Evolutionary conservation across 495 filamentous ascomycete species (phyloP).

Genomic region (Pyrenula aspistea): DNA sequence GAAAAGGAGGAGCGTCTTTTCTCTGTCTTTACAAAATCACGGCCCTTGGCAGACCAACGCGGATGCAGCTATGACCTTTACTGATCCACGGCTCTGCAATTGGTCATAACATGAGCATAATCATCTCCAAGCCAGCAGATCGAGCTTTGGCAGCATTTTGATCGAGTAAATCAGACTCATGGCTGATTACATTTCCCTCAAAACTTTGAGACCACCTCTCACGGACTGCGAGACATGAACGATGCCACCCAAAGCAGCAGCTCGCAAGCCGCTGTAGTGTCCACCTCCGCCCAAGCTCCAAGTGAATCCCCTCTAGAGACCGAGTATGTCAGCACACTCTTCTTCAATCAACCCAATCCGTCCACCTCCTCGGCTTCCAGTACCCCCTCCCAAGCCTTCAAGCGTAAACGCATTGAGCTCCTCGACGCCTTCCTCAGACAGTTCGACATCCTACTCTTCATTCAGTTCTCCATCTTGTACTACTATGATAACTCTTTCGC

Average conservation of each 20-base stretch:
- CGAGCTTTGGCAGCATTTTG: too few relatives aligned
- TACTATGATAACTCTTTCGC: conserved; percentile 84
- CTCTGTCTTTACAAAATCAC: too few relatives aligned
- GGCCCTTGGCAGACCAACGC: too few relatives aligned
- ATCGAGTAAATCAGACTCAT: background rate
- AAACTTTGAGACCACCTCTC: background rate
- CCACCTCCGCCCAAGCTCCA: background rate
- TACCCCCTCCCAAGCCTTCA: conserved; percentile 14
- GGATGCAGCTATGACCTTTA: too few relatives aligned
- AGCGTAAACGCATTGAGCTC: conserved; percentile 41
- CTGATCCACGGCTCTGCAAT: too few relatives aligned
- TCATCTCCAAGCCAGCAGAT: too few relatives aligned
- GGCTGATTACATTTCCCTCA: background rate
- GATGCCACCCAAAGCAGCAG: background rate
- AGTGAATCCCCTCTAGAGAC: background rate
- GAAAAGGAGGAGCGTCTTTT: too few relatives aligned
- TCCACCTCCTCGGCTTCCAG: background rate
- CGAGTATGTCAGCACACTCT: background rate
- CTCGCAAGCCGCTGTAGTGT: background rate
- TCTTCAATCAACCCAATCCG: background rate
- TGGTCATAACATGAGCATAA: too few relatives aligned
- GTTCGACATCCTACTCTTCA: conserved; percentile 71
- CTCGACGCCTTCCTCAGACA: conserved; percentile 58
- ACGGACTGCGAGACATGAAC: background rate
- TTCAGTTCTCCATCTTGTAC: conserved; percentile 70